These are phyloP conservation scores for Verbena officinalis DNA, from an alignment of 257 asterid genomes.

Conservation along the genomic window DNA sequence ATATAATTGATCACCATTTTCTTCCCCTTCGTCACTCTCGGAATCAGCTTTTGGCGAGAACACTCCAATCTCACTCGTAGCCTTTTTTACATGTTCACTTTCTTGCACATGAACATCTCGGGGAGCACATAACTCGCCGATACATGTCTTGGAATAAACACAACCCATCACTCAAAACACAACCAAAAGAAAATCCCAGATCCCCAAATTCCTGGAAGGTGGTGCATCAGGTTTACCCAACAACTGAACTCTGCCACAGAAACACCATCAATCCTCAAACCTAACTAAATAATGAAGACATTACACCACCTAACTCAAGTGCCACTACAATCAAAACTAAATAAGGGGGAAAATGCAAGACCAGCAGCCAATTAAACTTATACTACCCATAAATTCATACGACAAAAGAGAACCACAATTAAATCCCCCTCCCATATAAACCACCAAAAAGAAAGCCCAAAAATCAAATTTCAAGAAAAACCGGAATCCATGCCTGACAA, in stretches of 20 bases:
- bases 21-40: conserved; percentile 63
- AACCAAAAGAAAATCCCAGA: conserved; percentile 39
- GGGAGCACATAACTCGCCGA: conserved; percentile 84
- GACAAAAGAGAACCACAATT: background rate
- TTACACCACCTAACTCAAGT: conserved; percentile 8
- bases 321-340: conserved; percentile 21
- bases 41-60: conserved; percentile 64
- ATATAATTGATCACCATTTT: conserved; percentile 54
- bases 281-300: conserved; percentile 1
- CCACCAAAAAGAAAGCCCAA: background rate
- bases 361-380: conserved; percentile 16
- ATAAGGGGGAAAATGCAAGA: conserved; percentile 15
- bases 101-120: conserved; percentile 54
- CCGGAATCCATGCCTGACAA: background rate
- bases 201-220: conserved; percentile 32
- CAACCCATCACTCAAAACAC: conserved; percentile 80
- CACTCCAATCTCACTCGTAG: conserved; percentile 50
- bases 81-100: conserved; percentile 49
- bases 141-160: conserved; percentile 80
- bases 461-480: conserved; percentile 22
- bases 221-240: conserved; percentile 45
- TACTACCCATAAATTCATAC: background rate
- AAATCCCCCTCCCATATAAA: background rate
- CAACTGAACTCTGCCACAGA: conserved; percentile 18
- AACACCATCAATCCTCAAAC: conserved; percentile 24